Evolutionary conservation across 345 rosid genomes (phyloP).

Genomic region (Streptanthus diversifolius): DNA sequence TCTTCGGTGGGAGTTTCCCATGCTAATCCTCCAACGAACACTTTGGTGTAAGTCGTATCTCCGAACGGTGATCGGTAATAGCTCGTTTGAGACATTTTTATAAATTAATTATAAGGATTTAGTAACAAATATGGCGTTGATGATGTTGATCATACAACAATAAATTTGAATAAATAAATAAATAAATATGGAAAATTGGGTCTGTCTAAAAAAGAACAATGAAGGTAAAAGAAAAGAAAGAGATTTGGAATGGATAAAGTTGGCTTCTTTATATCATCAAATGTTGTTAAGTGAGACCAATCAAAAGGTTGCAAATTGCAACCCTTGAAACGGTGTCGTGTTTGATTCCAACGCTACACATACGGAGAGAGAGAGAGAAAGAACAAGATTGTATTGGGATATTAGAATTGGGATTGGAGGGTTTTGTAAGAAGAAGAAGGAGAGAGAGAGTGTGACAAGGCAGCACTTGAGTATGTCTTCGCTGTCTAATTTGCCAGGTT

Average conservation of each 20-base stretch:
- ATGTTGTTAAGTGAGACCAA: conserved; percentile 26
- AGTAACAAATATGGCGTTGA: not conserved
- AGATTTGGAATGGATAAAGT: conserved; percentile 21
- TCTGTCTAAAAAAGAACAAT: not conserved
- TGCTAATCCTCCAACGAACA: conserved; percentile 90
- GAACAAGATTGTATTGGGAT: not conserved
- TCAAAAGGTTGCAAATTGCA: conserved; percentile 31
- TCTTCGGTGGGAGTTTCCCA: conserved; percentile 95
- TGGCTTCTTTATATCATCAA: conserved; percentile 33
- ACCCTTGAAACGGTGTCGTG: conserved; percentile 28
- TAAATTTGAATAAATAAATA: not conserved
- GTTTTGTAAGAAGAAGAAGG: conserved; percentile 38
- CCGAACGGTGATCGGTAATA: conserved; percentile 85
- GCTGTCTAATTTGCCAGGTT: conserved; percentile 48
- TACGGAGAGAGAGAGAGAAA: conserved; percentile 19
- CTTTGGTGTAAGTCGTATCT: conserved; percentile 89
- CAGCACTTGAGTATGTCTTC: conserved; percentile 51
- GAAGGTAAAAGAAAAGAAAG: not conserved
- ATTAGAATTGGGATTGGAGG: conserved; percentile 17
- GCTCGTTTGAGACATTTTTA: conserved; percentile 31
- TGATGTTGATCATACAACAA: conserved; percentile 2
- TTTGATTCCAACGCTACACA: conserved; percentile 18
- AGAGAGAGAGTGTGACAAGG: conserved; percentile 48
- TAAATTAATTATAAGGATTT: not conserved
- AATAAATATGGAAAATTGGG: conserved; percentile 9